These are phyloP conservation scores for Pseudozyma tsukubaensis DNA, from an alignment of 1,284 basidiomycete species.

Conservation along the genomic window DNA sequence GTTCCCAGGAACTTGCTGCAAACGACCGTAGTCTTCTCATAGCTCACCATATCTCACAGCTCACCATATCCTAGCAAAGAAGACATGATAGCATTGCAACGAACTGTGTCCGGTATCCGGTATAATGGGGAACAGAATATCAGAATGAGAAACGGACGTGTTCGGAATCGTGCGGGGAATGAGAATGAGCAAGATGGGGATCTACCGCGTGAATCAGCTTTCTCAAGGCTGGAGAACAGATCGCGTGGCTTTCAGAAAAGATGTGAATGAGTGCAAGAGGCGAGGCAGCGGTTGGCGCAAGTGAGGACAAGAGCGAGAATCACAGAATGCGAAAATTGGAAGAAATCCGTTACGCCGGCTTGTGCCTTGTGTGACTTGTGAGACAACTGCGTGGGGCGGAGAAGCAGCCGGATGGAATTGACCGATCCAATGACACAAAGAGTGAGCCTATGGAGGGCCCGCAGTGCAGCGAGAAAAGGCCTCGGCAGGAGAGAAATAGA, in stretches of 20 bases:
- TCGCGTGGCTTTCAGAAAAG: background rate
- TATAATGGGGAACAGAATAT: too few relatives aligned
- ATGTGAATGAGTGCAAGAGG: background rate
- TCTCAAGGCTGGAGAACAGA: background rate
- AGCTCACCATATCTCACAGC: too few relatives aligned
- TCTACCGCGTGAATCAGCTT: background rate
- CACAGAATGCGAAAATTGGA: background rate
- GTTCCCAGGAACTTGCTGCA: too few relatives aligned
- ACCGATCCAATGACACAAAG: background rate
- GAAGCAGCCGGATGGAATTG: constrained; percentile 1
- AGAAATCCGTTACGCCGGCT: background rate
- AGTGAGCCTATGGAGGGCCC: background rate
- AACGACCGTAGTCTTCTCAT: too few relatives aligned
- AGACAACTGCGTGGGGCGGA: too few relatives aligned
- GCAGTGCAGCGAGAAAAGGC: background rate
- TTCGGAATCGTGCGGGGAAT: background rate
- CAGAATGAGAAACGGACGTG: too few relatives aligned
- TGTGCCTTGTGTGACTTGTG: too few relatives aligned
- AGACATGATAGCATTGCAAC: too few relatives aligned
- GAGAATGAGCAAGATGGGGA: background rate
- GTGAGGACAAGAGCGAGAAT: background rate
- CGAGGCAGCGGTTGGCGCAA: too few relatives aligned
- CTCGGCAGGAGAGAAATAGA: background rate
- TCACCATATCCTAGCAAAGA: too few relatives aligned
- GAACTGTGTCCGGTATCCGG: too few relatives aligned